These are phyloP conservation scores for Epichloe brachyelytri DNA, from an alignment of 2,329 filamentous ascomycete species.

Conservation along the genomic window DNA sequence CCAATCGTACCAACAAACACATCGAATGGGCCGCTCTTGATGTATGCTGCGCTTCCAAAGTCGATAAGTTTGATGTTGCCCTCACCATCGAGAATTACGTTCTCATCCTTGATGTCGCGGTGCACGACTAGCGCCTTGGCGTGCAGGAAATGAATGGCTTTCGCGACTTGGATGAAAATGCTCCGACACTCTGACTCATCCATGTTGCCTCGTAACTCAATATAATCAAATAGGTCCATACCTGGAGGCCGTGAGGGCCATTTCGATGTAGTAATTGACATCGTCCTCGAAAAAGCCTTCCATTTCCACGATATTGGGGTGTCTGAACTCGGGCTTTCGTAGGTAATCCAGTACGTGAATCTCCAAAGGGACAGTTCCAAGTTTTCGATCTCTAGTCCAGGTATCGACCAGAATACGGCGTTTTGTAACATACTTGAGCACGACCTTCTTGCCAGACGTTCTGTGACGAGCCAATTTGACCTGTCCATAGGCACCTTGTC, in stretches of 20 bases:
- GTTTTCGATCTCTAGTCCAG: slow-evolving; percentile 84
- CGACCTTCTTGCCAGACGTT: slow-evolving; percentile 67
- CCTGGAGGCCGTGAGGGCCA: slow-evolving; percentile 85
- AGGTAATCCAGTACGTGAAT: slow-evolving; percentile 96
- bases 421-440: slow-evolving; percentile 97
- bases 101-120: slow-evolving; percentile 97
- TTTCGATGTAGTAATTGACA: slow-evolving; percentile 96
- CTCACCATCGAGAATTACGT: slow-evolving; percentile 90
- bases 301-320: slow-evolving; percentile 63
- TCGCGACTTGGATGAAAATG: slow-evolving; percentile 88
- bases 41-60: slow-evolving; percentile 95
- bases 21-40: slow-evolving; percentile 96
- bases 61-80: slow-evolving; percentile 95
- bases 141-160: slow-evolving; percentile 83
- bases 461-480: slow-evolving; percentile 90
- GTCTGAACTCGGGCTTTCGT: slow-evolving; percentile 54
- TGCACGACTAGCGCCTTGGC: slow-evolving; percentile 86
- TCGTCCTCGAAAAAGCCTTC: slow-evolving; percentile 66
- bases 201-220: slow-evolving; percentile 93
- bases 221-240: slow-evolving; percentile 99
- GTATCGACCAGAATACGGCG: slow-evolving; percentile 93
- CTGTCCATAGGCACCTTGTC: slow-evolving; percentile 92
- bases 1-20: slow-evolving; percentile 98
- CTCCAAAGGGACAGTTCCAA: slow-evolving; percentile 90
- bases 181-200: slow-evolving; percentile 85